Conservation (phyloP, 192 early-diverging fungal species). For the Podochytrium sp. region DNA sequence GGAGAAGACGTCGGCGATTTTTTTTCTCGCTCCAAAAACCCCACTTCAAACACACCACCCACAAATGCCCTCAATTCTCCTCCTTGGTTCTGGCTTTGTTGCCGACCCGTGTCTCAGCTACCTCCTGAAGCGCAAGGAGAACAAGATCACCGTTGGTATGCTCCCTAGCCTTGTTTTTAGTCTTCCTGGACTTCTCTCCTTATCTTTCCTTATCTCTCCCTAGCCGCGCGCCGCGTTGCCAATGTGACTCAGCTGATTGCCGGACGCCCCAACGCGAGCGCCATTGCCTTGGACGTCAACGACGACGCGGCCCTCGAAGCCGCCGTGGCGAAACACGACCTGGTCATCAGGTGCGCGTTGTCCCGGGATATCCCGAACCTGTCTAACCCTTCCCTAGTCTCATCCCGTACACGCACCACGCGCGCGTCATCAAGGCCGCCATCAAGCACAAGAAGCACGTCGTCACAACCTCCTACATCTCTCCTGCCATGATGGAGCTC, state of each 20-base stretch:
- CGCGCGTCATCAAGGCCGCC: slow-evolving; percentile 74
- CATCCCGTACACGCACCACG: slow-evolving; percentile 77
- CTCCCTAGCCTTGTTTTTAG: background rate
- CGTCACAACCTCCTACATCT: slow-evolving; percentile 96
- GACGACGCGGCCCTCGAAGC: slow-evolving; percentile 52
- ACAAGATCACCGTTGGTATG: slow-evolving; percentile 86
- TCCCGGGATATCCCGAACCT: background rate
- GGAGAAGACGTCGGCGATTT: background rate
- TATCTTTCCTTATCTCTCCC: background rate
- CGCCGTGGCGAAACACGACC: slow-evolving; percentile 55
- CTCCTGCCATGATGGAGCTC: slow-evolving; percentile 82
- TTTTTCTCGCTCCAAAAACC: no score
- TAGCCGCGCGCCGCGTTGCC: slow-evolving; percentile 77
- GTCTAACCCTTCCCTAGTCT: slow-evolving; percentile 35
- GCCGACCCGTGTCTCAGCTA: slow-evolving; percentile 94
- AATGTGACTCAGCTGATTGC: slow-evolving; percentile 73
- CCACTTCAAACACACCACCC: no score
- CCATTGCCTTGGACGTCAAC: slow-evolving; percentile 57
- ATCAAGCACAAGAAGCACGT: slow-evolving; percentile 87
- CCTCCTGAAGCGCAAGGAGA: slow-evolving; percentile 86
- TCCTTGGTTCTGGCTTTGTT: slow-evolving; percentile 97
- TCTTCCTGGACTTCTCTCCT: background rate
- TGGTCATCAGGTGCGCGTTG: slow-evolving; percentile 52
- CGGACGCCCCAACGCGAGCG: slow-evolving; percentile 39
- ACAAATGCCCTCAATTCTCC: slow-evolving; percentile 66